These are phyloP conservation scores for Salicornia ramosissima DNA, from an alignment of 148 eudicot genomes.

Conservation along the genomic window DNA sequence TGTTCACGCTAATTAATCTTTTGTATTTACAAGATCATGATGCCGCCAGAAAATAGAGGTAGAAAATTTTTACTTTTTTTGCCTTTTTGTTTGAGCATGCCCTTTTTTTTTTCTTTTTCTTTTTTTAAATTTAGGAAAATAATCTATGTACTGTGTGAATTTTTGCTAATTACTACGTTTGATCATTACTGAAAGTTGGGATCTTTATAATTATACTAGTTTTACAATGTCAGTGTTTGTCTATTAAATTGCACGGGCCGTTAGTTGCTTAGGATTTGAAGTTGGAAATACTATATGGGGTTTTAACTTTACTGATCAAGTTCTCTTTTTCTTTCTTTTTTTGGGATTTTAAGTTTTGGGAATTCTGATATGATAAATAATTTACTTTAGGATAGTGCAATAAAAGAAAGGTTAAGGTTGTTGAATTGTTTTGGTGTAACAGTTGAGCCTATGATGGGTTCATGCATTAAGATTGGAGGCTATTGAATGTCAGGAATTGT, in stretches of 20 bases:
- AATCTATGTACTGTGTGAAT: background rate
- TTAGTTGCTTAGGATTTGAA: slow-evolving; percentile 7
- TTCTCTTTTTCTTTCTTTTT: background rate
- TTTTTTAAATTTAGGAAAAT: too few relatives aligned
- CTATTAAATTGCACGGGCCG: slow-evolving; percentile 10
- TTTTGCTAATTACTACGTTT: background rate
- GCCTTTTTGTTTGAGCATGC: background rate
- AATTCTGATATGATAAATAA: too few relatives aligned
- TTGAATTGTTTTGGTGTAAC: slow-evolving; percentile 1
- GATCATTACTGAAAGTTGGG: slow-evolving; percentile 16
- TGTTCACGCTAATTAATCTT: slow-evolving; percentile 53
- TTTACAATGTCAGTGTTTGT: slow-evolving; percentile 5
- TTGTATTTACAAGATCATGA: slow-evolving; percentile 46
- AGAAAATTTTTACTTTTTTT: slow-evolving; percentile 1
- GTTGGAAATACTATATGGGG: slow-evolving; percentile 13
- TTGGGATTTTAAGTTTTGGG: background rate
- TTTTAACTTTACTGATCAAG: background rate
- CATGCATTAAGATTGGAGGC: background rate
- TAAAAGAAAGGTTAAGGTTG: background rate
- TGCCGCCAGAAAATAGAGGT: slow-evolving; percentile 59
- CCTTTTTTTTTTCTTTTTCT: background rate
- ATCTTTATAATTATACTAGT: slow-evolving; percentile 16
- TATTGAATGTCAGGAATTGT: background rate
- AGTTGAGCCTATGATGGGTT: background rate
- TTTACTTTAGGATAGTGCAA: background rate